Evolutionary conservation across 345 rosid genomes (phyloP), one percentile per base, ranked within the genome.

Genomic region (Chamaenerion angustifolium): DNA sequence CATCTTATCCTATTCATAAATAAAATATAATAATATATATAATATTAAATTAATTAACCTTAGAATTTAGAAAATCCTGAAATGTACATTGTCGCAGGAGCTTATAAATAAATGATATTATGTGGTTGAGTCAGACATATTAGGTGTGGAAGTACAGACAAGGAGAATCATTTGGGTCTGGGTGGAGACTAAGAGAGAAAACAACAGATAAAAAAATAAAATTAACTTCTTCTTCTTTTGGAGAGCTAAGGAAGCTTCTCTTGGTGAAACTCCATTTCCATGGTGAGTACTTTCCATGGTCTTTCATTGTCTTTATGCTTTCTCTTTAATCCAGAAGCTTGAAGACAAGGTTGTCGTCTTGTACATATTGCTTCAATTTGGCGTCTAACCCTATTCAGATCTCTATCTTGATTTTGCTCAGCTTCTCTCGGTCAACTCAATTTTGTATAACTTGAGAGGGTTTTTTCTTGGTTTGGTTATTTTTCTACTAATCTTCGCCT

Each of bases 381-480:
- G 25, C 43, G 8, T 21, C 8, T 31, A 12, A 35, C 25, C 42
- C 40, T 16, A n/a, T 50, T 50, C 54, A 50, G 54, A 50, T 50
- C 54, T 27, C 54, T 16, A 16, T 16, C 9, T 50, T 2, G 42
- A 16, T 50, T 50, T 50, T 16, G 42, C 54, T 49, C 40, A 49
- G 0, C 4, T 27, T 40, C 43, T 35, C 54, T 35, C 11, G 8
- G 31, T 50, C 37, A 35, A 50, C 37, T 31, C 37, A 31, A 31
- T 31, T 31, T 7, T 31, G 25, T 21, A 2, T 21, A 21, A 21
- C 4, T 21, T 21, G 3, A 21, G 37, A 31, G 10, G 37, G 8
- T 31, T 31, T 31, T 3, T 7, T 31, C 10, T 31, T 31, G 37
- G 1, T 5, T 31, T 31, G 37, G 37, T 31, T 7, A 5, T 2